These are phyloP conservation scores for Solanum clarkiae DNA, from an alignment of 257 asterid species.

Conservation along the genomic window DNA sequence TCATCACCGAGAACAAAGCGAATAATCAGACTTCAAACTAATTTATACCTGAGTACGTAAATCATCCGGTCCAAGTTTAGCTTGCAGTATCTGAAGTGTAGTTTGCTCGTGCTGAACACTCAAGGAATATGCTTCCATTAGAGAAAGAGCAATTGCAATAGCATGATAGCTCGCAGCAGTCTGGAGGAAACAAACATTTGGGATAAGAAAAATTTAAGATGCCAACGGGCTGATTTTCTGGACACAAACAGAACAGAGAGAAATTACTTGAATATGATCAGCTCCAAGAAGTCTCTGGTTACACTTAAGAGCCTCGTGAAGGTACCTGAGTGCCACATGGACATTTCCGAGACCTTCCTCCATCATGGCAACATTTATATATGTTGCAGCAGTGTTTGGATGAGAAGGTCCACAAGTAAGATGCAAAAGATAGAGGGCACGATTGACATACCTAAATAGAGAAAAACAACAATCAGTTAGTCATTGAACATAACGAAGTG, in stretches of 20 bases:
- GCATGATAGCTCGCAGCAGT: constrained; percentile 99
- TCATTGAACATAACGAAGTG: not conserved
- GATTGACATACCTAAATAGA: constrained; percentile 79
- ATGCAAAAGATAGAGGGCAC: constrained; percentile 90
- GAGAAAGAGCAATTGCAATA: constrained; percentile 95
- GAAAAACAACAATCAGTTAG: not conserved
- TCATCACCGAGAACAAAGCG: not conserved
- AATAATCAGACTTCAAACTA: not conserved
- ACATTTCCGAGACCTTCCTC: constrained; percentile 99
- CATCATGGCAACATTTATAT: constrained; percentile 98
- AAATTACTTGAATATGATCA: constrained; percentile 89
- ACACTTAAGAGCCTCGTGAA: constrained; percentile 99
- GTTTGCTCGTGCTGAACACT: constrained; percentile 99
- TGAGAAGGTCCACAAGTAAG: constrained; percentile 98
- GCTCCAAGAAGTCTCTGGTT: constrained; percentile 83
- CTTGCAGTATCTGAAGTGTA: constrained; percentile 85
- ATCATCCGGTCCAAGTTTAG: constrained; percentile 91
- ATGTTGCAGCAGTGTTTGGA: constrained; percentile 99
- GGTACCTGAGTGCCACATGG: constrained; percentile 93
- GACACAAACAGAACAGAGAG: constrained; percentile 8
- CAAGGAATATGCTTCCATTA: constrained; percentile 97
- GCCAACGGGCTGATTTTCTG: not conserved
- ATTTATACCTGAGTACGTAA: constrained; percentile 88
- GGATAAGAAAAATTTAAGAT: not conserved
- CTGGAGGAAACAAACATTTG: constrained; percentile 32